Evolutionary conservation across 1,139 yeast species (phyloP).

Genomic region (Yarrowia galli): DNA sequence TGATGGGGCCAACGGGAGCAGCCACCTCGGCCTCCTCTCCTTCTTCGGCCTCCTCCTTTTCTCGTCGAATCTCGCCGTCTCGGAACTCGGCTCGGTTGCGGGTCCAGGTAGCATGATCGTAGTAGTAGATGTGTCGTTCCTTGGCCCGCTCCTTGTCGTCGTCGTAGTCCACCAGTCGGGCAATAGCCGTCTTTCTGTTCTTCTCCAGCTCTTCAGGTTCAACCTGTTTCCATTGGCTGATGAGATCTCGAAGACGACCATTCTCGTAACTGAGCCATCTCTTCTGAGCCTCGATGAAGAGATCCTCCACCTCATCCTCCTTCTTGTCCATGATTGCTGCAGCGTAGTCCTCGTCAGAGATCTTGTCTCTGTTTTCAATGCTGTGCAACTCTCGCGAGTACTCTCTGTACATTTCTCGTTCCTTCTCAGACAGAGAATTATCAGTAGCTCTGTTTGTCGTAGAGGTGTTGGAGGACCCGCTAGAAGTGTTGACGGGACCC

Average conservation of each 20-base stretch:
- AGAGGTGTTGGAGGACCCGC: not conserved
- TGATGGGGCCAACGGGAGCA: slow-evolving; percentile 40
- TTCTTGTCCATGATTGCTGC: slow-evolving; percentile 13
- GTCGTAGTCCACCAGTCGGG: slow-evolving; percentile 44
- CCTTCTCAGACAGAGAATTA: slow-evolving; percentile 19
- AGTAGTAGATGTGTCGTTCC: slow-evolving; percentile 47
- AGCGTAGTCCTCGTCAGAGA: slow-evolving; percentile 31
- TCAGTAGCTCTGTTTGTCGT: slow-evolving; percentile 8
- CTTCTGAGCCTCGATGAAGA: slow-evolving; percentile 23
- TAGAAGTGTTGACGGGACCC: slow-evolving; percentile 2
- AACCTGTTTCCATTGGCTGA: slow-evolving; percentile 27
- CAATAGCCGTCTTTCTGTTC: slow-evolving; percentile 43
- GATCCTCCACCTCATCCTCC: slow-evolving; percentile 36
- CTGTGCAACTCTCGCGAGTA: slow-evolving; percentile 23
- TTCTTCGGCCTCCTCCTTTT: slow-evolving; percentile 47
- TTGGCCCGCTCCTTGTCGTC: slow-evolving; percentile 44
- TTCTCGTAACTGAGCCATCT: slow-evolving; percentile 19
- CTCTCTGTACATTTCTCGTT: slow-evolving; percentile 29
- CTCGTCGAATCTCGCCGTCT: slow-evolving; percentile 47
- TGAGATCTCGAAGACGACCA: slow-evolving; percentile 15
- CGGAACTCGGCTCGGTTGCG: slow-evolving; percentile 46
- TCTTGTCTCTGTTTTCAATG: slow-evolving; percentile 28
- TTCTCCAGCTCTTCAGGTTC: slow-evolving; percentile 41
- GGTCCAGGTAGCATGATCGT: slow-evolving; percentile 50
- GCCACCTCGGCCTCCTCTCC: slow-evolving; percentile 42